Conservation (phyloP, 345 rosid genomes). For the Eucalyptus lansdowneana region DNA sequence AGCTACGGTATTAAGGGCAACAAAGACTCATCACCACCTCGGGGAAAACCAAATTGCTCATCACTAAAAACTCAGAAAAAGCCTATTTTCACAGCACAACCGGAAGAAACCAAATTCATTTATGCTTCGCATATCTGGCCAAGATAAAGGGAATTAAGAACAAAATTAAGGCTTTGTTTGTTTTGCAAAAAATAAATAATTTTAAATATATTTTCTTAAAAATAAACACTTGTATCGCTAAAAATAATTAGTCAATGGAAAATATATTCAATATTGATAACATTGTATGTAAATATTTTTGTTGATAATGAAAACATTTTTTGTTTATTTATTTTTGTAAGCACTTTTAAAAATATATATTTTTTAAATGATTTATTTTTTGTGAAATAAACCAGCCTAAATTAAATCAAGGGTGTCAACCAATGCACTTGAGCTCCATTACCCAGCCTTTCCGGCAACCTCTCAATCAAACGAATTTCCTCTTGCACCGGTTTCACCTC, state of each 20-base stretch:
- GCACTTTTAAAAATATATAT: rapidly evolving
- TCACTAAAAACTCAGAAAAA: neutral
- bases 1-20: neutral
- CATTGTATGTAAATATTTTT: too few species aligned
- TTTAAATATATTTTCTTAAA: too few species aligned
- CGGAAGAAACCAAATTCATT: neutral
- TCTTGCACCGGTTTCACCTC: neutral
- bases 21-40: neutral
- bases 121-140: neutral
- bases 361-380: too few species aligned
- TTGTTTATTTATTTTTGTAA: too few species aligned
- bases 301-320: too few species aligned
- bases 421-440: neutral
- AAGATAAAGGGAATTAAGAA: neutral
- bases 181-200: too few species aligned
- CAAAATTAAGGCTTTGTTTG: neutral
- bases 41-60: neutral
- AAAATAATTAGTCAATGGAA: too few species aligned
- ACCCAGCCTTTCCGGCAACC: neutral
- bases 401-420: neutral
- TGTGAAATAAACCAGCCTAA: too few species aligned
- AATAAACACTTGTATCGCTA: too few species aligned
- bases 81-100: neutral
- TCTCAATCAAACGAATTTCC: neutral
- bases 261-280: too few species aligned